Percentiles rank a stretch among this genome's conserved stretches.
phyloP scores from a whole-genome alignment of 371 early-diverging fungal genomes.

The Lichtheimia ornata region DNA sequence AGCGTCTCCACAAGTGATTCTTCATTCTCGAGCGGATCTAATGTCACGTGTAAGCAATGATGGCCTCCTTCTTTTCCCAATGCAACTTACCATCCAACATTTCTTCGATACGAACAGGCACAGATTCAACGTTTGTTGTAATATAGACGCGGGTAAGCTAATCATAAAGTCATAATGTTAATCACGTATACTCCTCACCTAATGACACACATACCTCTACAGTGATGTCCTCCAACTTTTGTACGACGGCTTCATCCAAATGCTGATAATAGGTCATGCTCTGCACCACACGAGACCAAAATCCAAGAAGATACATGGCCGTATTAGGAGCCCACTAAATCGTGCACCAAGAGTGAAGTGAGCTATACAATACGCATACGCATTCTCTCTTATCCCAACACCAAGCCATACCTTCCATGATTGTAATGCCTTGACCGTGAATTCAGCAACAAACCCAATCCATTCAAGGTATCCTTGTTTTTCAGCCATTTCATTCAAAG shows the following conservation, averaged over 20 bases:
- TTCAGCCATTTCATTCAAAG: conserved; percentile 76
- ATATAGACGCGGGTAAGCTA: conserved; percentile 56
- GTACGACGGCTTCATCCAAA: conserved; percentile 37
- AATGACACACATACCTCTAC: conserved; percentile 26
- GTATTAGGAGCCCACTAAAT: conserved; percentile 79
- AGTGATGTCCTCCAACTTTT: conserved; percentile 45
- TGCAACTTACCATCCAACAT: conserved; percentile 57
- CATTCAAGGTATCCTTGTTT: conserved; percentile 70
- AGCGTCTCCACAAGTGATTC: conserved; percentile 71
- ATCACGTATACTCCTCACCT: not conserved
- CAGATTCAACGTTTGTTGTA: conserved; percentile 57
- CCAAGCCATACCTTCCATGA: conserved; percentile 65
- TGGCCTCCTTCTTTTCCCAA: not conserved
- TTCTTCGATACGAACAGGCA: conserved; percentile 61
- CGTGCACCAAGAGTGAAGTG: not conserved
- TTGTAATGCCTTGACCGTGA: conserved; percentile 75
- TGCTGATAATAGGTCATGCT: conserved; percentile 61
- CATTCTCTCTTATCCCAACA: not conserved
- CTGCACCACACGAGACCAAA: conserved; percentile 82
- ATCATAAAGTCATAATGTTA: not conserved
- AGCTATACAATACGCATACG: not conserved
- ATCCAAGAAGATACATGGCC: conserved; percentile 75
- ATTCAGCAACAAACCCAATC: conserved; percentile 73
- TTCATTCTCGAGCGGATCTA: conserved; percentile 77
- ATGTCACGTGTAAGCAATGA: not conserved